Evolutionary conservation across 2,329 filamentous ascomycete genomes (phyloP), one percentile per base, ranked within the genome.

Genomic region (Botrytis paeoniae): DNA sequence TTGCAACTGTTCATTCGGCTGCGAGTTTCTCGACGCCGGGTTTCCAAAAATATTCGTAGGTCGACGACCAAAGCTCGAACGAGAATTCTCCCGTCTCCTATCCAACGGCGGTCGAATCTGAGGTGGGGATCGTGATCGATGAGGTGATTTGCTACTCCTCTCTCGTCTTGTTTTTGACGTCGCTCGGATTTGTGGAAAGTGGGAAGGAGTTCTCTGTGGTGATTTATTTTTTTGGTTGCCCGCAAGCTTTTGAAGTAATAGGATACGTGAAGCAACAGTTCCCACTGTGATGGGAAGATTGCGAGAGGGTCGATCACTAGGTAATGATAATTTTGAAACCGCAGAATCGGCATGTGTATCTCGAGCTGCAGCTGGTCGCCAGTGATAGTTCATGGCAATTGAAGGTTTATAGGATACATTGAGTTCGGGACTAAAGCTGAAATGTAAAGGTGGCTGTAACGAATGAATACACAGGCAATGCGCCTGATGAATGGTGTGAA

Each of bases 201-300:
- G 54, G 60, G 78, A 70, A 65, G 75, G 69, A 62, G 74, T n/a
- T 29, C 77, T 68, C 9, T 48, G 64, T 41, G 35, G 18, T 32
- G 48, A 41, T 32, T 54, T 41, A 41, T 68, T 68, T 57, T 68
- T 68, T 32, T 57, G 64, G 39, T 57, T 41, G 45, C 64, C 48
- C 25, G 77, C 75, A 74, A 81, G 74, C 43, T 73, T 74, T 72
- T 81, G 77, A 63, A 84, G 77, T 73, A 80, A 79, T 45, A 75
- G 77, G 73, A 81, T 76, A 64, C 80, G 82, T 25, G 81, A 81
- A 22, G 79, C 78, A 18, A 83, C 81, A 61, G 80, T 81, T 59
- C 81, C 81, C 54, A 73, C 75, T 51, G 80, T 79, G 75, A 82
- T 78, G 32, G 71, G 61, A 59, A 71, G 45, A 29, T 61, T 39